Base-by-base conservation (phyloP, 2,329 filamentous ascomycete species). In the Colletotrichum falcatum region DNA sequence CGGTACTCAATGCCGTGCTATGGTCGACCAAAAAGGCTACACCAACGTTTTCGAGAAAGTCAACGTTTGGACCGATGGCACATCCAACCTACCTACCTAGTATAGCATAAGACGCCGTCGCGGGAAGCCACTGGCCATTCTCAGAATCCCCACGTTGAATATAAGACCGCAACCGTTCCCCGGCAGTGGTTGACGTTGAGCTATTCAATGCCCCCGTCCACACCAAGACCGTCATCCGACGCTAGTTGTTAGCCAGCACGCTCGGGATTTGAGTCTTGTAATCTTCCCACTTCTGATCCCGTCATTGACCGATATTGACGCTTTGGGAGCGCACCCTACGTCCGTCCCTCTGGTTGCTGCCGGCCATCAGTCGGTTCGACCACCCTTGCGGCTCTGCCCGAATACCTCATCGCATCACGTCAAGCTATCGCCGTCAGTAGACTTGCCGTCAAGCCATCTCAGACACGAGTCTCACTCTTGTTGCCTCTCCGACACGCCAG, bases 111-210 rank as follows among this genome's bases (percentile, higher is more conserved):
- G 33, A 69, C 54, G 28, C 39, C 48, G 46, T 30, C 46, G 33
- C 46, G 49, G 48, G 39, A 66, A 61, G 26, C 49, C 46, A 53
- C 48, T 30, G 39, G 35, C 54, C 53, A 46, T 63, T 42, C 30
- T 33, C 56, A 70, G 51, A 54, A 49, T 30, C n/a, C 65, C 51
- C 59, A 71, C 58, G 68, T 67, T 68, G 64, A 55, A 71, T 71
- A 71, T 71, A 69, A 69, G 68, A 71, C 68, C 59, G 68, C 68
- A 67, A 71, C 59, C 64, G 51, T 71, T 71, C 68, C 68, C 68
- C 28, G 46, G 56, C 46, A 42, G 60, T 61, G 42, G 66, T 56
- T 55, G 39, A 66, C 66, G 66, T 70, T 70, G 62, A 61, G 63
- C 66, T 55, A 55, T 30, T 53, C 49, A 18, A 30, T 53, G 49